Evolutionary conservation across 768 basidiomycete genomes (phyloP).

Genomic region (Leccinum variicolor): DNA sequence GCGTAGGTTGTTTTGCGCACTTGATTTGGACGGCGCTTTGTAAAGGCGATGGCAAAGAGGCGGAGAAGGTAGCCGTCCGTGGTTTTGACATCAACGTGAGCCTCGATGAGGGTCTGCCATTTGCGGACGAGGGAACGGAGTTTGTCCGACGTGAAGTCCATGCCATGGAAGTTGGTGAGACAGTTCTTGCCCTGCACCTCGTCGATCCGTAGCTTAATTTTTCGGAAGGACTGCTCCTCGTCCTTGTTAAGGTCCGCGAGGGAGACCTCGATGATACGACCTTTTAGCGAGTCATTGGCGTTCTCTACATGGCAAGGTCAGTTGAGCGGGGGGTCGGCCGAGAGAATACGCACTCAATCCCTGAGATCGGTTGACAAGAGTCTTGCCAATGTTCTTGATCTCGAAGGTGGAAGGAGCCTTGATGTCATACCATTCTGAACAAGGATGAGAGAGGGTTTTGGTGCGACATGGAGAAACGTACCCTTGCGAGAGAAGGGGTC

Average conservation of each 20-base stretch:
- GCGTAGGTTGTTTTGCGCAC: slow-evolving; percentile 99
- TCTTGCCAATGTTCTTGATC: slow-evolving; percentile 95
- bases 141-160: slow-evolving; percentile 99
- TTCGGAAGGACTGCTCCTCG: slow-evolving; percentile 98
- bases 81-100: slow-evolving; percentile 97
- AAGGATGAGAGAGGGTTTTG: neutral
- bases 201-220: slow-evolving; percentile 98
- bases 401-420: slow-evolving; percentile 99
- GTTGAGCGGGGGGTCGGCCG: neutral
- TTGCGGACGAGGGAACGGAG: slow-evolving; percentile 99
- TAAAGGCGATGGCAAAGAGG: slow-evolving; percentile 98
- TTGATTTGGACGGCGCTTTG: slow-evolving; percentile 93
- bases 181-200: slow-evolving; percentile 98
- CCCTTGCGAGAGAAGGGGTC: slow-evolving; percentile 99
- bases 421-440: slow-evolving; percentile 97
- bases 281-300: slow-evolving; percentile 96
- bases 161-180: slow-evolving; percentile 99
- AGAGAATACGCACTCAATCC: slow-evolving; percentile 82
- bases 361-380: slow-evolving; percentile 95
- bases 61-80: slow-evolving; percentile 99
- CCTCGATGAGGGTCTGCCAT: slow-evolving; percentile 99
- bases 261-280: slow-evolving; percentile 93
- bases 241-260: slow-evolving; percentile 99
- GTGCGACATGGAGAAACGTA: slow-evolving; percentile 31
- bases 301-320: slow-evolving; percentile 61